Base-by-base conservation (phyloP, 805 yeast genomes). In the Starmerella floricola region DNA sequence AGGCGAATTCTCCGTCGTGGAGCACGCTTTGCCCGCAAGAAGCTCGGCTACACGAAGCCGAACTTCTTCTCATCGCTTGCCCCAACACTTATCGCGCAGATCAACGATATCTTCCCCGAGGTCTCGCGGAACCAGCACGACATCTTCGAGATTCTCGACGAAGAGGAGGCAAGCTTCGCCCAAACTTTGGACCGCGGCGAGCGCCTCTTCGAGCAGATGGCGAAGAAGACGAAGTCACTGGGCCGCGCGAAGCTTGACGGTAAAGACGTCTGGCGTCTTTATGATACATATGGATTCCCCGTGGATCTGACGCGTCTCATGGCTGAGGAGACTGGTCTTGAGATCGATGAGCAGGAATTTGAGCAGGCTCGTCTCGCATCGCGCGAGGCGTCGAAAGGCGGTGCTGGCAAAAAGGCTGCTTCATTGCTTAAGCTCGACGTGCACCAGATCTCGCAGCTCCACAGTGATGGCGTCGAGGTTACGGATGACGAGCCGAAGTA, bases 281-380 rank as follows among this genome's bases (percentile, higher is more conserved):
- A 91, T 57, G 99, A 91, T 57, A 91, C 99, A 11, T 91, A 88
- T 59, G 99, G 99, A 45, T 91, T 91, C 81, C 99, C 99, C 30
- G 96, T 86, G 44, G 99, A 91, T 65, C 74, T 91, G 60, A 91
- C 99, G 24, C 78, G 95, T 61, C 73, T 91, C 60, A 91, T 91
- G 99, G 98, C 98, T 35, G 97, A 88, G 64, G 99, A 91, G 66
- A 84, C 91, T 46, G 94, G 94, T 16, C 73, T 91, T 55, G 79
- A 77, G 56, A 88, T 91, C 50, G 96, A 91, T 62, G 94, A 86
- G 61, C 78, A 69, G 38, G 97, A 84, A 28, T 91, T 91, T 58
- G 96, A 87, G 64, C 74, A 74, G 53, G 97, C 98, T 37, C 83
- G 78, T 61, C 73, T 75, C 50, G 93, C 78, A 53, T 82, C 95